Percentiles rank a stretch among this genome's conserved stretches.
These are phyloP conservation scores for Suillus americanus DNA, from an alignment of 768 basidiomycete species.

Conservation along the genomic window DNA sequence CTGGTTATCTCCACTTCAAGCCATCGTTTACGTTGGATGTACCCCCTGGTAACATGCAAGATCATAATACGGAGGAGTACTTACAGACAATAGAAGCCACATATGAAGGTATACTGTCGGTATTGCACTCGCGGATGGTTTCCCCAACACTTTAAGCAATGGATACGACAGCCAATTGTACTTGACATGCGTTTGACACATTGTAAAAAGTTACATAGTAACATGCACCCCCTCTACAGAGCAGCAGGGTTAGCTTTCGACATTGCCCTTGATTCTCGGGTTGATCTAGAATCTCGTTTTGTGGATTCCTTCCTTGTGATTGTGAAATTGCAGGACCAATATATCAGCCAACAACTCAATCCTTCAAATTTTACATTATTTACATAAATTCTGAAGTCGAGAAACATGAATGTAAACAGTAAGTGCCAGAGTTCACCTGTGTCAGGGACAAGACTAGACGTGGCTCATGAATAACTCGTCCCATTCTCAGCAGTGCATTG, in stretches of 20 bases:
- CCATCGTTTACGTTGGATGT: slow-evolving; percentile 85
- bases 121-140: slow-evolving; percentile 13
- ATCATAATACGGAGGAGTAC: slow-evolving; percentile 67
- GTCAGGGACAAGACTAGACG: neutral
- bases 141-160: neutral
- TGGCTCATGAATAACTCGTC: slow-evolving; percentile 30
- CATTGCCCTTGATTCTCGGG: neutral
- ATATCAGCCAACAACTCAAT: neutral
- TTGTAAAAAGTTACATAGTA: neutral
- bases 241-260: neutral
- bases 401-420: neutral
- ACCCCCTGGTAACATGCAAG: slow-evolving; percentile 67
- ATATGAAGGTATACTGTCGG: slow-evolving; percentile 35
- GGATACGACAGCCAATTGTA: neutral
- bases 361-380: neutral
- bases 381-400: neutral
- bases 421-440: neutral
- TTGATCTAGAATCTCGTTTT: neutral
- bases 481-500: slow-evolving; percentile 65
- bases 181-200: neutral
- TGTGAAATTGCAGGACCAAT: neutral
- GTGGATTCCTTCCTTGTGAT: neutral
- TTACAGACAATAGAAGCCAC: slow-evolving; percentile 42
- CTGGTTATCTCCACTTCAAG: slow-evolving; percentile 66
- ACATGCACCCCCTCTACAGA: neutral